Conservation (phyloP, 805 yeast genomes). For the Yarrowia deformans region DNA sequence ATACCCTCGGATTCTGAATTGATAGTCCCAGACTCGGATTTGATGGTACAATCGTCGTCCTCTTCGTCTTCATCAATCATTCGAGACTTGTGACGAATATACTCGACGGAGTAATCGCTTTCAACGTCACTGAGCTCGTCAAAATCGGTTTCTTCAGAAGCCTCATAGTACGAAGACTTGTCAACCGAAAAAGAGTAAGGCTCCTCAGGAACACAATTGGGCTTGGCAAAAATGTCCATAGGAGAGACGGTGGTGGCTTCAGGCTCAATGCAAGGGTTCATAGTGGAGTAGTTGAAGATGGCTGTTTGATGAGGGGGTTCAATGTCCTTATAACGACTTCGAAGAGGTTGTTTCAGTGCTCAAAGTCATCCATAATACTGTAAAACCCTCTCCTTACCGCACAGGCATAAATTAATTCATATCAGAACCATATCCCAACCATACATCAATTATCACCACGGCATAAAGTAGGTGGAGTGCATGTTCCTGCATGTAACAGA, state of each 20-base stretch:
- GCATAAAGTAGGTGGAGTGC: background rate
- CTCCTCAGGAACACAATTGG: background rate
- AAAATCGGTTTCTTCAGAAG: background rate
- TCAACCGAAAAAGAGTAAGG: background rate
- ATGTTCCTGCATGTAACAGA: background rate
- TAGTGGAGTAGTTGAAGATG: background rate
- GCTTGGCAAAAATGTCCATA: background rate
- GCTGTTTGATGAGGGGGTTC: background rate
- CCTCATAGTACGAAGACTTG: background rate
- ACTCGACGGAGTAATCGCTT: background rate
- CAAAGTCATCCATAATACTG: background rate
- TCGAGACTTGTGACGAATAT: background rate
- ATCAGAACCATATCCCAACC: too few species aligned
- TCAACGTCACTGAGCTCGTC: background rate
- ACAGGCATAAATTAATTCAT: background rate
- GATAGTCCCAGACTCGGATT: too few species aligned
- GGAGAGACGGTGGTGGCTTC: background rate
- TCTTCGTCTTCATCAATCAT: background rate
- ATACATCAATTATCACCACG: background rate
- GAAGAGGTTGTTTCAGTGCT: too few species aligned
- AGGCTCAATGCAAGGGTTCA: background rate
- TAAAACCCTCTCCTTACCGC: background rate
- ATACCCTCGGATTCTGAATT: too few species aligned
- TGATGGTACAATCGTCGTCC: too few species aligned
- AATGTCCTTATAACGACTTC: background rate